Conservation (phyloP, 495 filamentous ascomycete species). For the Cairneyella variabilis region DNA sequence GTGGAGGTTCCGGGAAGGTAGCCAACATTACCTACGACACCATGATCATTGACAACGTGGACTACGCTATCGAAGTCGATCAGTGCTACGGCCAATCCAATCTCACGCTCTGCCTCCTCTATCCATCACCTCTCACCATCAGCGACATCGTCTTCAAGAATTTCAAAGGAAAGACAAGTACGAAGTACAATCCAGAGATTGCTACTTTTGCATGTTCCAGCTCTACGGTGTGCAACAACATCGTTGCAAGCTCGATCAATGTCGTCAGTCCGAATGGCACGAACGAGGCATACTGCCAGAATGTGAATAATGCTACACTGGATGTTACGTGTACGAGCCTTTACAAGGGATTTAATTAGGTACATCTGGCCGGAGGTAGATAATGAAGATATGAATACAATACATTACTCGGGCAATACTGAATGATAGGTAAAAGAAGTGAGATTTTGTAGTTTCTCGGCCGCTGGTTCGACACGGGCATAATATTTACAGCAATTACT, state of each 20-base stretch:
- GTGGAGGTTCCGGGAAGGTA: slow-evolving; percentile 48
- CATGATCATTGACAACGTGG: slow-evolving; percentile 53
- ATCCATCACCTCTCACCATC: slow-evolving; percentile 54
- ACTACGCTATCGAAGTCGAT: slow-evolving; percentile 62
- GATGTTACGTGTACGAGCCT: slow-evolving; percentile 40
- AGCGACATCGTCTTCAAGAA: slow-evolving; percentile 50
- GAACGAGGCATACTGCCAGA: slow-evolving; percentile 47
- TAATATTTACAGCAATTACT: no score
- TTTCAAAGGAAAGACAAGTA: slow-evolving; percentile 52
- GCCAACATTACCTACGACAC: slow-evolving; percentile 53
- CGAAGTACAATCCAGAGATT: slow-evolving; percentile 44
- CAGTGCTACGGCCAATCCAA: slow-evolving; percentile 66
- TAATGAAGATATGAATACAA: no score
- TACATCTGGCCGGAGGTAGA: not conserved
- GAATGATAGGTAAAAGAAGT: no score
- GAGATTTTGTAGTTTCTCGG: no score
- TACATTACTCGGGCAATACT: no score
- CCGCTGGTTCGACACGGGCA: no score
- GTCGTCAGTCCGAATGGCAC: slow-evolving; percentile 48
- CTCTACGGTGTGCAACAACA: slow-evolving; percentile 47
- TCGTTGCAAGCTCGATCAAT: slow-evolving; percentile 46
- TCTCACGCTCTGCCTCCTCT: slow-evolving; percentile 55
- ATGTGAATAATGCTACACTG: slow-evolving; percentile 42
- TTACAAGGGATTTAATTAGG: slow-evolving; percentile 31
- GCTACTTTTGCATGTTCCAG: slow-evolving; percentile 57